A percentile compares a stretch with the other conserved stretches of the same genome.
Evolutionary conservation across 257 asterid genomes (phyloP).

Genomic region (Solanum okadae): DNA sequence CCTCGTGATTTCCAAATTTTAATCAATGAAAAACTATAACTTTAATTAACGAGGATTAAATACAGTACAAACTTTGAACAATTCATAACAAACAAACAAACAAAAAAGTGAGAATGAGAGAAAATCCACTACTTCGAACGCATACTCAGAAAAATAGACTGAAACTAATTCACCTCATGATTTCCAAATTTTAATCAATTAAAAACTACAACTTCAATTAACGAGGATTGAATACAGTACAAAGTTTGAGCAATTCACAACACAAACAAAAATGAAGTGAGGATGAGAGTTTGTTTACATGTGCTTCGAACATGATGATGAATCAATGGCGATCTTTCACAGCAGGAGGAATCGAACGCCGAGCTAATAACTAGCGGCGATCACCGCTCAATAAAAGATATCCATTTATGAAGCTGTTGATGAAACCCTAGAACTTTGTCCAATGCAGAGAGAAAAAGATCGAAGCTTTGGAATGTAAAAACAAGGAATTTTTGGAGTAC

Average conservation of each 20-base stretch:
- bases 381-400: not conserved
- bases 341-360: not conserved
- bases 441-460: not conserved
- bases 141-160: not conserved
- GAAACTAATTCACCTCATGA: not conserved
- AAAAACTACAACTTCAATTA: not conserved
- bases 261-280: not conserved
- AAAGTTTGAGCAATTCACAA: not conserved
- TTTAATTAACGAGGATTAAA: not conserved
- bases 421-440: not conserved
- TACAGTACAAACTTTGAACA: not conserved
- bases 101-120: not conserved
- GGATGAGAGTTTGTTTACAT: slow-evolving; percentile 16
- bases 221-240: not conserved
- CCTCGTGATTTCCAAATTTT: not conserved
- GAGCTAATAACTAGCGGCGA: not conserved
- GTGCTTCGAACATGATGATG: slow-evolving; percentile 47
- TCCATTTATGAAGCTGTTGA: not conserved
- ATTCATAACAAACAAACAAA: not conserved
- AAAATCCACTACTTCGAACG: not conserved
- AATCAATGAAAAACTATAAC: not conserved
- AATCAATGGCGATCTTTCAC: slow-evolving; percentile 1
- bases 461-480: not conserved
- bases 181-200: not conserved
- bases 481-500: not conserved